A percentile compares a stretch with the other conserved stretches of the same genome.
Conservation (phyloP, 2,329 filamentous ascomycete genomes). For the Verticillium klebahnii region DNA sequence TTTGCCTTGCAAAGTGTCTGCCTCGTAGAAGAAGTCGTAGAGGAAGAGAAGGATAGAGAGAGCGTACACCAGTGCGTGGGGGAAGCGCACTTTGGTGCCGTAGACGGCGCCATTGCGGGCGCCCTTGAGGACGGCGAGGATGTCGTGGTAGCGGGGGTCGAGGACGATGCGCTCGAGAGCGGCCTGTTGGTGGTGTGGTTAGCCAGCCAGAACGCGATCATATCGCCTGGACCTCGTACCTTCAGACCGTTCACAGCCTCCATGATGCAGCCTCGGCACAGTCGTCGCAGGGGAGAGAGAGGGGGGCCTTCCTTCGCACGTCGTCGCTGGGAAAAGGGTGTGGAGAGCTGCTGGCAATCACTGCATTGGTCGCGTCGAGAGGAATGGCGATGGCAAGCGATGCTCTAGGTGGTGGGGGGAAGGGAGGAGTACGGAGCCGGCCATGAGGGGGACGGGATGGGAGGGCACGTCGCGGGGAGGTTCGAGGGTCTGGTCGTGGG, state of each 20-base stretch:
- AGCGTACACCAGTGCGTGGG: conserved; percentile 79
- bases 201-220: too few relatives aligned
- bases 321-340: not conserved
- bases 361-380: not conserved
- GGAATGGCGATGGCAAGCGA: not conserved
- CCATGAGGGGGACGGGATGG: not conserved
- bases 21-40: not conserved
- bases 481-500: not conserved
- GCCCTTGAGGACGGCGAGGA: conserved; percentile 82
- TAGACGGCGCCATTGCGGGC: conserved; percentile 97
- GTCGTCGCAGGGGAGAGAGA: not conserved
- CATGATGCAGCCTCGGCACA: not conserved
- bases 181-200: conserved; percentile 39
- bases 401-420: not conserved
- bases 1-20: not conserved
- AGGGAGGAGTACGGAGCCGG: not conserved
- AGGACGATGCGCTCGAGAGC: conserved; percentile 72
- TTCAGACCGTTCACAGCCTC: not conserved
- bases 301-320: not conserved
- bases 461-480: not conserved
- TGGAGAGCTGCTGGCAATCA: not conserved
- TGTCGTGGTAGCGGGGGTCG: conserved; percentile 79
- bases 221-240: not conserved
- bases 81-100: conserved; percentile 95
- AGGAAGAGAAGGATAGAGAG: not conserved